Percentiles rank a stretch among this genome's conserved stretches.
Conservation (phyloP, 257 asterid species). For the Solanum etuberosum region DNA sequence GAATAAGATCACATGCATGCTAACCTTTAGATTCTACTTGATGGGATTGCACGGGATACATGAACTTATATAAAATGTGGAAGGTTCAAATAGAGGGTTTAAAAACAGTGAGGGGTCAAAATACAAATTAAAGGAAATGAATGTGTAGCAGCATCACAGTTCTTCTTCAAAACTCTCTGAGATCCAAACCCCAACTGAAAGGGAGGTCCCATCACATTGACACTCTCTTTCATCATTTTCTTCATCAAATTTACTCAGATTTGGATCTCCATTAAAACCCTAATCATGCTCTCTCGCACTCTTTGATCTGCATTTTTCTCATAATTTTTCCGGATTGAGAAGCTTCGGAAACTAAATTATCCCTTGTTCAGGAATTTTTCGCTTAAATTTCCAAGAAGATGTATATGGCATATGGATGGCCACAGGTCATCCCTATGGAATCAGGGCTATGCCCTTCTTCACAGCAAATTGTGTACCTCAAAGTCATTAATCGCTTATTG, state of each 20-base stretch:
- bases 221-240: not conserved
- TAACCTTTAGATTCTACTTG: too few relatives aligned
- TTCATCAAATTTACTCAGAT: not conserved
- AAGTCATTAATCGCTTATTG: conserved; percentile 63
- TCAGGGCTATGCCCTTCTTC: conserved; percentile 42
- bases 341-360: not conserved
- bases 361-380: not conserved
- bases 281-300: not conserved
- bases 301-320: not conserved
- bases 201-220: not conserved
- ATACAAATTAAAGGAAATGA: not conserved
- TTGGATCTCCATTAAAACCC: conserved; percentile 4
- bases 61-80: too few relatives aligned
- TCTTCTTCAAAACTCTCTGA: not conserved
- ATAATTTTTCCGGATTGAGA: not conserved
- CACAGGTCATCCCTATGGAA: conserved; percentile 96
- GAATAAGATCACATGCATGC: not conserved
- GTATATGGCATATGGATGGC: conserved; percentile 99
- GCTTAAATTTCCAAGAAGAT: conserved; percentile 18
- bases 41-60: not conserved
- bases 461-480: conserved; percentile 70
- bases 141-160: not conserved
- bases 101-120: not conserved
- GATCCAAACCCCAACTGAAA: conserved; percentile 1
- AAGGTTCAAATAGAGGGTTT: too few relatives aligned